These are phyloP conservation scores for Dimocarpus longan DNA, from an alignment of 345 rosid genomes.

Conservation along the genomic window DNA sequence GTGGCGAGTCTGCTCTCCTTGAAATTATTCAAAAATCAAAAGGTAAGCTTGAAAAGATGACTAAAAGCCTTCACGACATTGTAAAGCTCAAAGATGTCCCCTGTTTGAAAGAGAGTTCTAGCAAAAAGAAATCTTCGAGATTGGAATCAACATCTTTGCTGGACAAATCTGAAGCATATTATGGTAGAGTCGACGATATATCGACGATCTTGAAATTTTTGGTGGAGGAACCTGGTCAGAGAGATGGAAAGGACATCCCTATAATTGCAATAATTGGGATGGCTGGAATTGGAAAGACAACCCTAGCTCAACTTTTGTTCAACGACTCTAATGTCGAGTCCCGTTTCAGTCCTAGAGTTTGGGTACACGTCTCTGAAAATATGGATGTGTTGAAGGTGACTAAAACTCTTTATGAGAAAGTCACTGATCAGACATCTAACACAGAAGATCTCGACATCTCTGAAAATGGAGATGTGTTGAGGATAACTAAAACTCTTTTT, in stretches of 20 bases:
- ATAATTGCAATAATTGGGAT: slow-evolving; percentile 32
- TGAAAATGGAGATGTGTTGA: slow-evolving; percentile 39
- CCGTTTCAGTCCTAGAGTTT: slow-evolving; percentile 27
- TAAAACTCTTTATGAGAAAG: slow-evolving; percentile 33
- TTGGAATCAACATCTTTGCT: slow-evolving; percentile 22
- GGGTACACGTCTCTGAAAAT: slow-evolving; percentile 47
- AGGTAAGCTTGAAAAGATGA: slow-evolving; percentile 1
- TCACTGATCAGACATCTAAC: slow-evolving; percentile 26
- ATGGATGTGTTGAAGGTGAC: slow-evolving; percentile 43
- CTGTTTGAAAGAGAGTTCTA: neutral
- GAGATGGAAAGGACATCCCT: neutral
- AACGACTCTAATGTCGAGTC: slow-evolving; percentile 24
- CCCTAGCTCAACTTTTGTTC: slow-evolving; percentile 41
- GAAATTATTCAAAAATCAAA: neutral
- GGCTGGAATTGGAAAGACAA: slow-evolving; percentile 50
- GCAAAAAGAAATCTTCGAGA: neutral
- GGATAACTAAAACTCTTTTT: slow-evolving; percentile 35
- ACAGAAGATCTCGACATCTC: too few relatives aligned
- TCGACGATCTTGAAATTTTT: neutral
- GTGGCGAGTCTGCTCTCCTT: neutral
- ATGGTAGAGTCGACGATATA: neutral
- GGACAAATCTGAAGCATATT: neutral
- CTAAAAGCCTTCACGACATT: slow-evolving; percentile 8
- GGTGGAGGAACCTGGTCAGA: neutral
- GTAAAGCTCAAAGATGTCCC: slow-evolving; percentile 12